Conservation (phyloP, 1,284 basidiomycete species). For the Fomitopsis schrenkii region DNA sequence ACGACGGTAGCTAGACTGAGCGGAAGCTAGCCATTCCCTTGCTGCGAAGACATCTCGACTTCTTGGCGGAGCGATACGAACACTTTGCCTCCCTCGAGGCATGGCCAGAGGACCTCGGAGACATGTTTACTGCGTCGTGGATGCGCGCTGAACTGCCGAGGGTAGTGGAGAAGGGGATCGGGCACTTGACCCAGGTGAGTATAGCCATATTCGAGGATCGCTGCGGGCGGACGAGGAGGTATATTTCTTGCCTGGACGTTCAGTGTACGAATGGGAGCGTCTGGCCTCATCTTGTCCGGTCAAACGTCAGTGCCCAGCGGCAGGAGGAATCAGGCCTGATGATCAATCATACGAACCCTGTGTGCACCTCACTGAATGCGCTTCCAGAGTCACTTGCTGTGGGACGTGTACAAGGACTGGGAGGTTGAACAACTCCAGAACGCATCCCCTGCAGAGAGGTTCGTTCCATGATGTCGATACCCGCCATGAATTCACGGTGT, state of each 20-base stretch:
- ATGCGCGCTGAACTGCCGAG: conserved; percentile 48
- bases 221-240: too few species aligned
- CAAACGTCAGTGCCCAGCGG: too few species aligned
- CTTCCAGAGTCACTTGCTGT: conserved; percentile 63
- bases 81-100: conserved; percentile 39
- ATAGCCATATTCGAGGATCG: neutral
- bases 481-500: neutral
- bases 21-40: conserved; percentile 60
- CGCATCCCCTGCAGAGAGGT: conserved; percentile 45
- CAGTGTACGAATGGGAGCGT: too few species aligned
- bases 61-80: conserved; percentile 55
- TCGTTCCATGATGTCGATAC: conserved; percentile 8
- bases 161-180: conserved; percentile 55
- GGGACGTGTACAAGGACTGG: conserved; percentile 75
- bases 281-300: too few species aligned
- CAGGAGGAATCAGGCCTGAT: too few species aligned
- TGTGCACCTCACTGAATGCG: neutral
- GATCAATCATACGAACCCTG: too few species aligned
- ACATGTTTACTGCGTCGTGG: conserved; percentile 56
- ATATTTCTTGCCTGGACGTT: too few species aligned
- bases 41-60: conserved; percentile 65
- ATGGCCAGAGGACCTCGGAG: conserved; percentile 47
- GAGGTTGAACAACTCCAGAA: conserved; percentile 59
- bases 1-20: conserved; percentile 14
- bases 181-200: conserved; percentile 57